Evolutionary conservation across 345 rosid genomes (phyloP).

Genomic region (Cochlearia excelsa): DNA sequence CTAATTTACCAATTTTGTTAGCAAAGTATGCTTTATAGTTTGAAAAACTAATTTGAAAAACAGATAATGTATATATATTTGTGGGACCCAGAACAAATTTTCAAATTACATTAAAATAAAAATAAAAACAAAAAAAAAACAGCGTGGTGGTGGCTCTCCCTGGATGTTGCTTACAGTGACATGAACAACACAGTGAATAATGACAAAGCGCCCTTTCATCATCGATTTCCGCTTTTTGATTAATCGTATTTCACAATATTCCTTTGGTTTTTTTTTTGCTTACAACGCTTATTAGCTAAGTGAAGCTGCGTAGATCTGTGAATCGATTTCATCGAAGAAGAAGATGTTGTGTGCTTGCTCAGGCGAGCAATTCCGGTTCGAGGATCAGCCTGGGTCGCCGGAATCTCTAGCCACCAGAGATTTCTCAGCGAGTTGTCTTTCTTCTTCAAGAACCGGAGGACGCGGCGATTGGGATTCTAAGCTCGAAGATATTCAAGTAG

Average conservation of each 20-base stretch:
- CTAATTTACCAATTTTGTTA: too few species aligned
- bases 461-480: conserved; percentile 75
- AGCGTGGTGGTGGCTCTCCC: conserved; percentile 5
- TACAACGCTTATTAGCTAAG: conserved; percentile 14
- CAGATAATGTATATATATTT: not conserved
- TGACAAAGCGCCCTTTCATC: conserved; percentile 24
- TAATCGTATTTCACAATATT: conserved; percentile 1
- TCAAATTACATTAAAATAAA: conserved; percentile 8
- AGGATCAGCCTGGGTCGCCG: conserved; percentile 85
- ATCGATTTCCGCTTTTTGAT: conserved; percentile 23
- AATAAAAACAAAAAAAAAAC: not conserved
- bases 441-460: conserved; percentile 56
- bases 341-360: conserved; percentile 97
- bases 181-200: conserved; percentile 25
- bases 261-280: not conserved
- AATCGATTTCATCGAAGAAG: not conserved
- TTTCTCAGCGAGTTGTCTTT: conserved; percentile 83
- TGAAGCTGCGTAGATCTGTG: not conserved
- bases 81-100: conserved; percentile 13
- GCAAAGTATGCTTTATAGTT: too few species aligned
- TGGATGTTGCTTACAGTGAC: conserved; percentile 26
- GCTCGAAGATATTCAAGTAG: conserved; percentile 73
- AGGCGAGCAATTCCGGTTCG: conserved; percentile 86
- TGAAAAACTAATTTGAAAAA: too few species aligned
- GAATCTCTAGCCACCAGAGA: conserved; percentile 92